Evolutionary conservation across 192 early-diverging fungal genomes (phyloP), one percentile per base, ranked within the genome.

Genomic region (Coemansia sp.): DNA sequence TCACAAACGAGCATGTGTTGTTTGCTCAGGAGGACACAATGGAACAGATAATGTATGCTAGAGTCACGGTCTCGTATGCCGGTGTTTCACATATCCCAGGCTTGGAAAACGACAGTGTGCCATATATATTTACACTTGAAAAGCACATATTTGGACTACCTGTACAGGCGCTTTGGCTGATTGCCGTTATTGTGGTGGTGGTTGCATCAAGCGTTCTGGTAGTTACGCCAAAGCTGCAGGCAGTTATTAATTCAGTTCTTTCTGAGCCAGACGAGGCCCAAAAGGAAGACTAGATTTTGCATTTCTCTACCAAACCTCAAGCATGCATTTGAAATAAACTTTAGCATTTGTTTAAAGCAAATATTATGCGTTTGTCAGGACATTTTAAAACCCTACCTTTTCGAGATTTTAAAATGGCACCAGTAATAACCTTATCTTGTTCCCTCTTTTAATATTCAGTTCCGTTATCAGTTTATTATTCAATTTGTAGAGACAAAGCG

Each of bases 131-230:
- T 38, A 69, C 54, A 1, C 50, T 80, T 22, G 77, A 80, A 19
- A 68, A 65, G 38, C 77, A 74, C 38, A 72, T 80, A 12, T 39
- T 60, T 21, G 77, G 77, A 3, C 45, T 80, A 11, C 72, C 77
- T 0, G 24, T 62, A 10, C 77, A 74, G 22, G 77, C 77, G 21
- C 62, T 74, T 1, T 58, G 56, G 49, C 68, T 80, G 22, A 61
- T 80, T 38, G 67, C 53, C 1, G 57, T 65, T 0, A 56, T 80
- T 10, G 61, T 74, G 9, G 48, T 43, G n/a, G 72, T 80, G 1
- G 39, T 74, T 25, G 35, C 27, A 4, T 37, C 54, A 8, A 38
- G 56, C 17, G 12, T 80, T 6, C 17, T 62, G 15, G 38, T 63
- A 39, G 58, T 67, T 15, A 52, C 64, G 22, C 77, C 77, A 6